phyloP scores from a whole-genome alignment of 345 rosid species.

The Rhodamnia argentea region DNA sequence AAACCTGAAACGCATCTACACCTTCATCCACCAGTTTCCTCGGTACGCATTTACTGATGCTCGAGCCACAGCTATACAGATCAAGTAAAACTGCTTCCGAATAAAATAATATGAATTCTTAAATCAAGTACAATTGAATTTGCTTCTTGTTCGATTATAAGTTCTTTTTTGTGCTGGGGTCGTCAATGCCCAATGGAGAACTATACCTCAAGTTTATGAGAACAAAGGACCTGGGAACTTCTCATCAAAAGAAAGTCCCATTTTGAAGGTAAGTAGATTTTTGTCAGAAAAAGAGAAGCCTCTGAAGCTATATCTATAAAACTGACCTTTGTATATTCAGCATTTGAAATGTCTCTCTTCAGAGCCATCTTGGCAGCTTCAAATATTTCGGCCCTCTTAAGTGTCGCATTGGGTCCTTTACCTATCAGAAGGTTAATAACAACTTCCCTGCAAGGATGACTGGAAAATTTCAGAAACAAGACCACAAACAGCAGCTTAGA shows the following conservation, averaged over 20 bases:
- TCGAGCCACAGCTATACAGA: neutral
- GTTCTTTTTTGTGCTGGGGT: neutral
- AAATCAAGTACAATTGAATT: neutral
- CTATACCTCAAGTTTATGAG: neutral
- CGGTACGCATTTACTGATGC: neutral
- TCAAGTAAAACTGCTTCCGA: neutral
- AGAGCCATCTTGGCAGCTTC: slow-evolving; percentile 38
- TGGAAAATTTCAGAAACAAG: neutral
- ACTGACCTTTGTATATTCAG: slow-evolving; percentile 56
- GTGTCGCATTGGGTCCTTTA: slow-evolving; percentile 39
- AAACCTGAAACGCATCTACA: neutral
- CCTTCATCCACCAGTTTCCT: neutral
- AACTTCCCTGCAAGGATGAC: slow-evolving; percentile 36
- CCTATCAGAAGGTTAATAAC: slow-evolving; percentile 51
- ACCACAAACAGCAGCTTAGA: neutral
- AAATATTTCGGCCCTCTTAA: slow-evolving; percentile 56
- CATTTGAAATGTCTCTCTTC: slow-evolving; percentile 26
- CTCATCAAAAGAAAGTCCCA: neutral
- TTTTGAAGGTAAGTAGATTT: neutral
- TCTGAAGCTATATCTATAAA: neutral
- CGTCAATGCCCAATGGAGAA: neutral
- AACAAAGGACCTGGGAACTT: neutral
- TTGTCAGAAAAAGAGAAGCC: neutral
- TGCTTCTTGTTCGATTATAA: neutral
- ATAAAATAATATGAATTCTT: neutral